These are phyloP conservation scores for Buxus sempervirens DNA, from an alignment of 164 flowering plant species.

Conservation along the genomic window DNA sequence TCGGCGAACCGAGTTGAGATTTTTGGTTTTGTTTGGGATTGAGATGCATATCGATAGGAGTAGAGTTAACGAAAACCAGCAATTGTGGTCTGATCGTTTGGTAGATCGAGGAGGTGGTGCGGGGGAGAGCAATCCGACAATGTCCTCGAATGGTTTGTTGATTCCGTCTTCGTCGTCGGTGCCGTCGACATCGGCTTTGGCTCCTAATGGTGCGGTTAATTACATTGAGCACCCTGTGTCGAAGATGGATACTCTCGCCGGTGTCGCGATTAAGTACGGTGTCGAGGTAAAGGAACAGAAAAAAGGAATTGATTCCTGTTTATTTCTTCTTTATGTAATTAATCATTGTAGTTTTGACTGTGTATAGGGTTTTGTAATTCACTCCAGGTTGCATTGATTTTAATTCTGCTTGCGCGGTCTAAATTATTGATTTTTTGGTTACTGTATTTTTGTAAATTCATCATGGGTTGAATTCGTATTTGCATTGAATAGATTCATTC, in stretches of 20 bases:
- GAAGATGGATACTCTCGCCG: constrained; percentile 86
- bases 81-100: neutral
- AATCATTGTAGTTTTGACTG: too few species aligned
- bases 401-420: too few species aligned
- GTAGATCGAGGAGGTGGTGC: constrained; percentile 1
- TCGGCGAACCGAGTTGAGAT: constrained; percentile 9
- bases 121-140: constrained; percentile 4
- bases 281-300: constrained; percentile 61
- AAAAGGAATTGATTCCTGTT: neutral
- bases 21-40: neutral
- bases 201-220: constrained; percentile 5
- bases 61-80: constrained; percentile 13
- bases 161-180: constrained; percentile 5
- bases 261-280: constrained; percentile 90
- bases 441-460: too few species aligned
- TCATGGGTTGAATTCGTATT: too few species aligned
- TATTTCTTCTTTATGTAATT: neutral
- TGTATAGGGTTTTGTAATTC: too few species aligned
- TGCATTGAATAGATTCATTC: too few species aligned
- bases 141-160: constrained; percentile 7
- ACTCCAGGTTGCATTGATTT: too few species aligned
- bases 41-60: constrained; percentile 20
- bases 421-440: too few species aligned
- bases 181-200: neutral
- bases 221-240: constrained; percentile 74